These are phyloP conservation scores for Conticribra guillardii DNA, from an alignment of 108 stramenopile species.

Conservation along the genomic window DNA sequence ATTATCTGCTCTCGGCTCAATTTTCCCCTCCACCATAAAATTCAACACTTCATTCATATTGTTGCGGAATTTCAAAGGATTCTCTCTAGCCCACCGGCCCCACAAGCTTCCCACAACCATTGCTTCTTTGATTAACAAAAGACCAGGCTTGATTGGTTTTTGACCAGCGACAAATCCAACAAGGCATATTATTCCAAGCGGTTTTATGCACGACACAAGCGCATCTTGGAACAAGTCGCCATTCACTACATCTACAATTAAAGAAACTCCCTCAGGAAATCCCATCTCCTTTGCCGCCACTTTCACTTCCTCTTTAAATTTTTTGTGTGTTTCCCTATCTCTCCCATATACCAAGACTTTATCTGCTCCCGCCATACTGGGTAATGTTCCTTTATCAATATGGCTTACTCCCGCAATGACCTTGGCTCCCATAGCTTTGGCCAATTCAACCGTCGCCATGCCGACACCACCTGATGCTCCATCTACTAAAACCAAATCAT, in stretches of 20 bases:
- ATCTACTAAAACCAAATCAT: slow-evolving; percentile 65
- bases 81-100: slow-evolving; percentile 64
- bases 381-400: slow-evolving; percentile 41
- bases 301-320: slow-evolving; percentile 57
- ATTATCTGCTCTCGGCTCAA: slow-evolving; percentile 63
- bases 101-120: slow-evolving; percentile 70
- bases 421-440: slow-evolving; percentile 71
- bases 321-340: slow-evolving; percentile 44
- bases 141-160: slow-evolving; percentile 64
- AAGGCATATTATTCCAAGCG: slow-evolving; percentile 70
- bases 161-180: slow-evolving; percentile 78
- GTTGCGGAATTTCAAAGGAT: slow-evolving; percentile 48
- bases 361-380: slow-evolving; percentile 60
- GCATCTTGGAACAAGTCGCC: slow-evolving; percentile 71
- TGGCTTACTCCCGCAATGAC: slow-evolving; percentile 75
- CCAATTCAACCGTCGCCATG: slow-evolving; percentile 78
- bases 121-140: slow-evolving; percentile 52
- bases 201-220: slow-evolving; percentile 53
- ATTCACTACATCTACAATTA: slow-evolving; percentile 75
- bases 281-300: slow-evolving; percentile 49
- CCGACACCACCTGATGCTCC: slow-evolving; percentile 81
- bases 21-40: slow-evolving; percentile 59
- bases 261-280: slow-evolving; percentile 58
- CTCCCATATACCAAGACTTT: slow-evolving; percentile 64
- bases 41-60: slow-evolving; percentile 65